Evolutionary conservation across 2,329 filamentous ascomycete genomes (phyloP).

Genomic region (Dactylellina haptotyla): DNA sequence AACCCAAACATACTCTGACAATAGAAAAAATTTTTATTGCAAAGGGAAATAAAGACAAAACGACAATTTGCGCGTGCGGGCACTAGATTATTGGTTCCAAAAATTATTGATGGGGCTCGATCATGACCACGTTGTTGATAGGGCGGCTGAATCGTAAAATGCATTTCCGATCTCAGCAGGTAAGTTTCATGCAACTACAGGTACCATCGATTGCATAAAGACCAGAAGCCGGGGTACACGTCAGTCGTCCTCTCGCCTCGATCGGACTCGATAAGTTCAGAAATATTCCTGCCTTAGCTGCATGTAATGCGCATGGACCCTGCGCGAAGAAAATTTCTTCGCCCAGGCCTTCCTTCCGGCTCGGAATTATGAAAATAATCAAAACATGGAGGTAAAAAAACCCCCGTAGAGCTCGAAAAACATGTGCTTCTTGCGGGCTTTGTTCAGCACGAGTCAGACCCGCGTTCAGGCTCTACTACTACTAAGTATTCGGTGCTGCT

Average conservation of each 20-base stretch:
- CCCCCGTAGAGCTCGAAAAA: too few relatives aligned
- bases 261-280: conserved; percentile 16
- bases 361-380: too few relatives aligned
- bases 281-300: neutral
- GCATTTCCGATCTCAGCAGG: conserved; percentile 6
- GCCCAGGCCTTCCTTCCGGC: too few relatives aligned
- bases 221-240: conserved; percentile 43
- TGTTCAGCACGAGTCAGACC: too few relatives aligned
- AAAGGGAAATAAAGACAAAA: neutral
- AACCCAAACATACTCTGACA: neutral
- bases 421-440: too few relatives aligned
- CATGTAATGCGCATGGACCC: too few relatives aligned
- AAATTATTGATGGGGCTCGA: conserved; percentile 15
- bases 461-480: too few relatives aligned
- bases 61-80: neutral
- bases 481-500: too few relatives aligned
- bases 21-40: conserved; percentile 1
- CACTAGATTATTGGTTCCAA: conserved; percentile 26
- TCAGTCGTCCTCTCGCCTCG: conserved; percentile 19
- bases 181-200: conserved; percentile 4
- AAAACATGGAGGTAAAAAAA: too few relatives aligned
- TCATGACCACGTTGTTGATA: conserved; percentile 16
- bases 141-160: conserved; percentile 4
- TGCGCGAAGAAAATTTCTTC: too few relatives aligned
- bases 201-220: conserved; percentile 21